Evolutionary conservation across 805 yeast species (phyloP).

Genomic region (Saccharomycopsis javanensis): DNA sequence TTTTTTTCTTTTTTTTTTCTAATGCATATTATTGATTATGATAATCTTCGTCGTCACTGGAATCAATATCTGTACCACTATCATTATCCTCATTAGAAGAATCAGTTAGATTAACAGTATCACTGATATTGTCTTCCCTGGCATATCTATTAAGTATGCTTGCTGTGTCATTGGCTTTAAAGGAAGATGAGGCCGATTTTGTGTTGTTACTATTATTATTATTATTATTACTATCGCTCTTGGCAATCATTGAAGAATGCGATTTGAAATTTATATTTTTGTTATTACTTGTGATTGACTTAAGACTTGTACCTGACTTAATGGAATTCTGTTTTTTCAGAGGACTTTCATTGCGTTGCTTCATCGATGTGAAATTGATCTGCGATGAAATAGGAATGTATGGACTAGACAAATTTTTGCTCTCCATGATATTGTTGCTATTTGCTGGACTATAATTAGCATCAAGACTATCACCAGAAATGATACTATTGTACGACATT

Average conservation of each 20-base stretch:
- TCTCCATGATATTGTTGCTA: neutral
- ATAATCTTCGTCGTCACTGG: conserved; percentile 9
- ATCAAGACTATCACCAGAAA: conserved; percentile 4
- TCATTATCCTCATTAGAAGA: conserved; percentile 3
- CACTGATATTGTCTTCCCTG: neutral
- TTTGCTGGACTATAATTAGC: neutral
- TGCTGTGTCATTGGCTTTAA: neutral
- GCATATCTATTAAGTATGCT: neutral
- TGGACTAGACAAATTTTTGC: neutral
- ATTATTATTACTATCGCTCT: no score
- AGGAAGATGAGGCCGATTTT: neutral
- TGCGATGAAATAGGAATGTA: neutral
- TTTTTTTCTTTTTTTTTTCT: neutral
- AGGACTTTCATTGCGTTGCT: neutral
- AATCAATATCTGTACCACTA: conserved; percentile 17
- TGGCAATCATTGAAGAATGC: neutral
- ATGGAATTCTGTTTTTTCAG: neutral
- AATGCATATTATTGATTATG: neutral
- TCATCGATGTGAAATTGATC: neutral
- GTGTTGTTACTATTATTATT: neutral
- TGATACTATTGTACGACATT: conserved; percentile 10
- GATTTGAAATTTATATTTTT: neutral
- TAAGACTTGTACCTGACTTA: neutral
- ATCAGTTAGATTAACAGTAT: no score
- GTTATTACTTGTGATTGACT: neutral